Conservation (phyloP, 768 basidiomycete genomes). For the Calocera viscosa region DNA sequence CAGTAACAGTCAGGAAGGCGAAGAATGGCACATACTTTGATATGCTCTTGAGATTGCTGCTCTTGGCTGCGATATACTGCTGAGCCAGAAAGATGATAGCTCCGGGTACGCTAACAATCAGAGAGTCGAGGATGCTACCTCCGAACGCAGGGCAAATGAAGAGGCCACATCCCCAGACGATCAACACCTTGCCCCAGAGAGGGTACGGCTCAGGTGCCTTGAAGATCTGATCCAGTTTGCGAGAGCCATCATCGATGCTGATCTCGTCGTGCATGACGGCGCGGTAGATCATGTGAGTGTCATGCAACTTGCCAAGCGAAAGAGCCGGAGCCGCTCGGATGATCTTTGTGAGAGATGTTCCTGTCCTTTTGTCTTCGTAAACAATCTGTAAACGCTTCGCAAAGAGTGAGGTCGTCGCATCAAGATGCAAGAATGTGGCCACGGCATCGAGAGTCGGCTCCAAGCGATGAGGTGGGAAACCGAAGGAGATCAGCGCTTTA, state of each 20-base stretch:
- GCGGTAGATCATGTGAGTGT: constrained; percentile 75
- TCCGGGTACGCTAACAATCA: constrained; percentile 59
- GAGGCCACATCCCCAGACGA: constrained; percentile 60
- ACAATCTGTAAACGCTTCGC: background rate
- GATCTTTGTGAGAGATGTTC: background rate
- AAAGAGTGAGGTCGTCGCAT: constrained; percentile 33
- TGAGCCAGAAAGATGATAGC: constrained; percentile 58
- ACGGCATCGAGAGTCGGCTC: constrained; percentile 84
- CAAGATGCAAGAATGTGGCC: constrained; percentile 76
- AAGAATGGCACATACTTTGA: constrained; percentile 55
- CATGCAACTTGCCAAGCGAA: constrained; percentile 71
- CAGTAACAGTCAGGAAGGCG: constrained; percentile 12
- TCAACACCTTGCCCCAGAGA: constrained; percentile 43
- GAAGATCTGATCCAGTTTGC: constrained; percentile 51
- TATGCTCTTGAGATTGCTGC: constrained; percentile 73
- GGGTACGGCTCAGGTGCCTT: constrained; percentile 53
- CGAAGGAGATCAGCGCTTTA: constrained; percentile 78
- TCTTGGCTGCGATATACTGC: constrained; percentile 59
- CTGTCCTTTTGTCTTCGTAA: background rate
- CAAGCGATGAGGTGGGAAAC: constrained; percentile 86
- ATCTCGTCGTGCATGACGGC: constrained; percentile 84
- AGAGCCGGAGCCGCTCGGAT: constrained; percentile 29
- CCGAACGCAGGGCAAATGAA: constrained; percentile 80
- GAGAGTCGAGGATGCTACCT: constrained; percentile 74
- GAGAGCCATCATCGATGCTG: constrained; percentile 62